Conservation (phyloP, 768 basidiomycete genomes). For the Boletus rex-veris region DNA sequence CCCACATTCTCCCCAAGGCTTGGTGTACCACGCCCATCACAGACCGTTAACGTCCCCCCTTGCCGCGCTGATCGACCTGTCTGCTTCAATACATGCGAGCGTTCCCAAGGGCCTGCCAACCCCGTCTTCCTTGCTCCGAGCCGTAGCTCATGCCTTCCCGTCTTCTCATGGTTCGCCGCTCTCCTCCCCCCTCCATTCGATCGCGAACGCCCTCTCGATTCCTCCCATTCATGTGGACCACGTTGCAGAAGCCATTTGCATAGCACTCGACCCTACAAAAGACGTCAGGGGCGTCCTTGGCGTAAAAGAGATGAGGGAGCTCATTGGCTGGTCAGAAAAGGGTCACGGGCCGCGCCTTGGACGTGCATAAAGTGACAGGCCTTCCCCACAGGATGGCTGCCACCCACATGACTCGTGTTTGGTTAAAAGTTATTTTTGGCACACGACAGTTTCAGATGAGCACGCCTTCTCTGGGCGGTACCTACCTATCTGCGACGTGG, state of each 20-base stretch:
- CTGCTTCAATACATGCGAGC: conserved; percentile 65
- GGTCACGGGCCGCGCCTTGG: conserved; percentile 20
- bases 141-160: conserved; percentile 40
- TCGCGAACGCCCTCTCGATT: conserved; percentile 77
- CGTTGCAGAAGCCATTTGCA: conserved; percentile 80
- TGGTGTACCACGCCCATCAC: conserved; percentile 94
- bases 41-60: conserved; percentile 86
- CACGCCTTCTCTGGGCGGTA: conserved; percentile 2
- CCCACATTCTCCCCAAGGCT: conserved; percentile 46
- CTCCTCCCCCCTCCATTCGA: conserved; percentile 53
- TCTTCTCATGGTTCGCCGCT: conserved; percentile 30
- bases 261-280: conserved; percentile 49
- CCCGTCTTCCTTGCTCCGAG: conserved; percentile 60
- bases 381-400: conserved; percentile 6
- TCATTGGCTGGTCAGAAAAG: conserved; percentile 63
- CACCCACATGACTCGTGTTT: conserved; percentile 8
- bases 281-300: conserved; percentile 63
- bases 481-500: conserved; percentile 23
- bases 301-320: conserved; percentile 67
- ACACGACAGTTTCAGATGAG: conserved; percentile 15
- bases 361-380: conserved; percentile 12
- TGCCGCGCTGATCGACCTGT: conserved; percentile 79
- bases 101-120: conserved; percentile 56
- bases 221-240: conserved; percentile 96
- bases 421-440: conserved; percentile 14